Conservation (phyloP, 2,329 filamentous ascomycete species). For the Colletotrichum cereale region DNA sequence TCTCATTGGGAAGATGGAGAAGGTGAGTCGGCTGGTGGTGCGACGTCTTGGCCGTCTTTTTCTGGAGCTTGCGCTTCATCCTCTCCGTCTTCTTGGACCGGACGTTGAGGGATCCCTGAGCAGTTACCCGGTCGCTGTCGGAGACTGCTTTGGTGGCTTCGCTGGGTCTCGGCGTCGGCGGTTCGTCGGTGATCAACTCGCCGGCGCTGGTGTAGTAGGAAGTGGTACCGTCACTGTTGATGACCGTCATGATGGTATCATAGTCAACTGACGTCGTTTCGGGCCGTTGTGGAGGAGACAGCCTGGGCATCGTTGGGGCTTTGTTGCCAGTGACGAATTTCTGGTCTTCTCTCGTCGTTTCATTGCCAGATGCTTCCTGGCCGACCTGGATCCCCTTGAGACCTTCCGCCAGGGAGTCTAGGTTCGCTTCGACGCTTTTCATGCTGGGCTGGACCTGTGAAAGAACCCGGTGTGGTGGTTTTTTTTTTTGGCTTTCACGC, state of each 20-base stretch:
- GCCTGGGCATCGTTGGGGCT: background rate
- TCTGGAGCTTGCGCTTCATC: constrained; percentile 28
- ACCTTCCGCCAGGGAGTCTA: background rate
- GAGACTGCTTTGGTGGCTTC: constrained; percentile 28
- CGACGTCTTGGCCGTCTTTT: constrained; percentile 28
- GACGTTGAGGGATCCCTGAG: constrained; percentile 26
- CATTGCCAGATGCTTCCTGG: background rate
- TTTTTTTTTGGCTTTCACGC: background rate
- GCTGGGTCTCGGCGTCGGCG: background rate
- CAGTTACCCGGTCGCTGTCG: constrained; percentile 30
- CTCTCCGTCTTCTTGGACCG: constrained; percentile 40
- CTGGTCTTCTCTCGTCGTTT: background rate
- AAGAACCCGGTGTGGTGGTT: background rate
- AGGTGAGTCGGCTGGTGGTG: constrained; percentile 49
- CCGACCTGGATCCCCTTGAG: no score
- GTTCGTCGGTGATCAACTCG: background rate
- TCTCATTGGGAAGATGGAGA: constrained; percentile 64
- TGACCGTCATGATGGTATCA: background rate
- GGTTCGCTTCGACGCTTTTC: background rate
- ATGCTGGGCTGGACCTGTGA: background rate
- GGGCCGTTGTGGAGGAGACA: background rate
- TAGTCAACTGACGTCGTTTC: background rate
- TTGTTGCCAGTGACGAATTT: background rate
- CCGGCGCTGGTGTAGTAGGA: constrained; percentile 7
- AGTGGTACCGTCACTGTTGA: constrained; percentile 18